phyloP scores from a whole-genome alignment of 1,139 yeast genomes.

The Hemisphaericaspora xylanilytica region DNA sequence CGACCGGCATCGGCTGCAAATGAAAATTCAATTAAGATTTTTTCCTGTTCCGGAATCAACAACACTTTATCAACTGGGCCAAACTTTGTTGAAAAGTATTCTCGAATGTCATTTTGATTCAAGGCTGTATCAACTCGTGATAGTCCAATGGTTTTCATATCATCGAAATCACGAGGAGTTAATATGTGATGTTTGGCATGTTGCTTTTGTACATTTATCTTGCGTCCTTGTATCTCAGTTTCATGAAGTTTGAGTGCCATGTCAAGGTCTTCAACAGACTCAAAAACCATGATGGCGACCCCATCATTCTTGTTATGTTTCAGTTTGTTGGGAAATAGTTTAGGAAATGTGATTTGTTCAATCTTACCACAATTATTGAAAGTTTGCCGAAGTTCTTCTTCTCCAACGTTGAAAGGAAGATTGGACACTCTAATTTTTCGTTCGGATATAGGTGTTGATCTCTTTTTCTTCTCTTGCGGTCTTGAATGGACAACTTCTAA shows the following conservation, averaged over 20 bases:
- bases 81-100: conserved; percentile 27
- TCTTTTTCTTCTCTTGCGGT: conserved; percentile 13
- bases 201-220: conserved; percentile 38
- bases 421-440: conserved; percentile 59
- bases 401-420: conserved; percentile 54
- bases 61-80: conserved; percentile 43
- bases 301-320: conserved; percentile 45
- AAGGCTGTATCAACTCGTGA: conserved; percentile 47
- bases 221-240: conserved; percentile 36
- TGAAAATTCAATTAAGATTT: conserved; percentile 55
- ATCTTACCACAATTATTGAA: conserved; percentile 37
- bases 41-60: conserved; percentile 46
- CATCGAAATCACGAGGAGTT: conserved; percentile 22
- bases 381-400: conserved; percentile 23
- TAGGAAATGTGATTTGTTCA: conserved; percentile 51
- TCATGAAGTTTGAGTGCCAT: conserved; percentile 41
- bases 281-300: conserved; percentile 55
- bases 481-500: conserved; percentile 59
- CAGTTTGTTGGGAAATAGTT: conserved; percentile 23
- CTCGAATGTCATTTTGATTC: conserved; percentile 38
- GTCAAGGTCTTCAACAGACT: conserved; percentile 34
- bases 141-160: conserved; percentile 39
- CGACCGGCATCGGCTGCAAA: conserved; percentile 52
- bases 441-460: conserved; percentile 16
- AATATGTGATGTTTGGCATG: conserved; percentile 29